phyloP scores from a whole-genome alignment of 2,329 filamentous ascomycete species.

The Claviceps capensis region DNA sequence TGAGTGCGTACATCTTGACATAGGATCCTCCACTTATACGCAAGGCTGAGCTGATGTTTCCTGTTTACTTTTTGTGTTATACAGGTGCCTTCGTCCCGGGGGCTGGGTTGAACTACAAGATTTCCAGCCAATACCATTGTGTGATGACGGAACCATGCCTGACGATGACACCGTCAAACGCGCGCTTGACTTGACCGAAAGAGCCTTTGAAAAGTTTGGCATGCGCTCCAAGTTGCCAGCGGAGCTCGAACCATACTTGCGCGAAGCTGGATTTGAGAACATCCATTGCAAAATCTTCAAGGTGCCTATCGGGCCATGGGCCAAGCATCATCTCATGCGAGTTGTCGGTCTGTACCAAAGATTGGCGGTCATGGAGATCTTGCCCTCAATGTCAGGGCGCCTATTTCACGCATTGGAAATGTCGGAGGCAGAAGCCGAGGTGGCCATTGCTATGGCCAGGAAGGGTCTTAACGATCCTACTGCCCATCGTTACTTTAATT shows the following conservation, averaged over 20 bases:
- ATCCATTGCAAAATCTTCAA: slow-evolving; percentile 21
- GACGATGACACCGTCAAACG: slow-evolving; percentile 7
- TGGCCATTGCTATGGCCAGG: slow-evolving; percentile 14
- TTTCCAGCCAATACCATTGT: slow-evolving; percentile 18
- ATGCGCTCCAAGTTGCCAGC: slow-evolving; percentile 9
- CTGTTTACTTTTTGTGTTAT: background rate
- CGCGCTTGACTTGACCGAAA: slow-evolving; percentile 5
- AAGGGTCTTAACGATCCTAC: slow-evolving; percentile 13
- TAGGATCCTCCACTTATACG: background rate
- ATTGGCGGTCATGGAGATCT: slow-evolving; percentile 20
- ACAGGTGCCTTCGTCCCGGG: slow-evolving; percentile 21
- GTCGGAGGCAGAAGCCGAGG: slow-evolving; percentile 16
- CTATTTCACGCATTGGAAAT: slow-evolving; percentile 19
- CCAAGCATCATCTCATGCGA: slow-evolving; percentile 18
- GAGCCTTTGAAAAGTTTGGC: slow-evolving; percentile 8
- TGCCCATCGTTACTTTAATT: slow-evolving; percentile 22
- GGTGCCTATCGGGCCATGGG: slow-evolving; percentile 25
- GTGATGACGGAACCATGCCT: slow-evolving; percentile 21
- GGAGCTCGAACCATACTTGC: slow-evolving; percentile 7
- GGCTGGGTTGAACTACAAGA: slow-evolving; percentile 31
- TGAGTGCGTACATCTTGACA: slow-evolving; percentile 7
- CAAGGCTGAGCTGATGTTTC: background rate
- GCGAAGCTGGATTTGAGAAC: slow-evolving; percentile 10
- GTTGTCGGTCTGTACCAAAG: slow-evolving; percentile 25
- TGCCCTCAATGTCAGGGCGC: slow-evolving; percentile 21